phyloP scores from a whole-genome alignment of 2,329 filamentous ascomycete genomes.

The Diplodia intermedia region DNA sequence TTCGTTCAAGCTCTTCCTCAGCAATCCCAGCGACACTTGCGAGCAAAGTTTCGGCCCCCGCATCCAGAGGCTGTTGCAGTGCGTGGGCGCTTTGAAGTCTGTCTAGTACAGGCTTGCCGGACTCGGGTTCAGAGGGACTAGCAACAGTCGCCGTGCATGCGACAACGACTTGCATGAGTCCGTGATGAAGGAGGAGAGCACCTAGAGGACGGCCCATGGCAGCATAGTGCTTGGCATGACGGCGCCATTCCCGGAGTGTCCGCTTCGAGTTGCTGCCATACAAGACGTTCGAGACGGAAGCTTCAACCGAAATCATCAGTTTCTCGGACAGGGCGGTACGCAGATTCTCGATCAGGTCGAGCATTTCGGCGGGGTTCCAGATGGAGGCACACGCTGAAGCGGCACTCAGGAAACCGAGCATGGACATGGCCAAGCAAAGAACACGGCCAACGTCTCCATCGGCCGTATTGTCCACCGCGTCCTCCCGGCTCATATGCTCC shows the following conservation, averaged over 20 bases:
- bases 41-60: slow-evolving; percentile 48
- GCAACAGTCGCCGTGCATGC: slow-evolving; percentile 78
- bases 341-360: slow-evolving; percentile 74
- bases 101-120: slow-evolving; percentile 72
- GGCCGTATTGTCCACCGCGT: slow-evolving; percentile 54
- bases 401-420: slow-evolving; percentile 90
- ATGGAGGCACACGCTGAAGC: slow-evolving; percentile 79
- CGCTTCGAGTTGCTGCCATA: slow-evolving; percentile 73
- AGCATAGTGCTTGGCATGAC: slow-evolving; percentile 82
- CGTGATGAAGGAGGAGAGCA: slow-evolving; percentile 88
- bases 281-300: slow-evolving; percentile 86
- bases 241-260: slow-evolving; percentile 83
- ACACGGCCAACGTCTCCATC: slow-evolving; percentile 67
- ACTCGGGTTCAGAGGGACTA: slow-evolving; percentile 65
- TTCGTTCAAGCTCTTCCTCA: slow-evolving; percentile 79
- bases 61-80: slow-evolving; percentile 35
- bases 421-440: slow-evolving; percentile 78
- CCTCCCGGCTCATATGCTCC: slow-evolving; percentile 51
- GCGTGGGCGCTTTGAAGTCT: slow-evolving; percentile 57
- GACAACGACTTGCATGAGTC: slow-evolving; percentile 84
- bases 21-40: slow-evolving; percentile 73
- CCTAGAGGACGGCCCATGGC: slow-evolving; percentile 80
- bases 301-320: slow-evolving; percentile 86
- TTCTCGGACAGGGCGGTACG: slow-evolving; percentile 79
- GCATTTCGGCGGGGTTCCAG: slow-evolving; percentile 77